Base-by-base conservation (phyloP, 768 basidiomycete genomes). In the Tulasnella sp. region DNA sequence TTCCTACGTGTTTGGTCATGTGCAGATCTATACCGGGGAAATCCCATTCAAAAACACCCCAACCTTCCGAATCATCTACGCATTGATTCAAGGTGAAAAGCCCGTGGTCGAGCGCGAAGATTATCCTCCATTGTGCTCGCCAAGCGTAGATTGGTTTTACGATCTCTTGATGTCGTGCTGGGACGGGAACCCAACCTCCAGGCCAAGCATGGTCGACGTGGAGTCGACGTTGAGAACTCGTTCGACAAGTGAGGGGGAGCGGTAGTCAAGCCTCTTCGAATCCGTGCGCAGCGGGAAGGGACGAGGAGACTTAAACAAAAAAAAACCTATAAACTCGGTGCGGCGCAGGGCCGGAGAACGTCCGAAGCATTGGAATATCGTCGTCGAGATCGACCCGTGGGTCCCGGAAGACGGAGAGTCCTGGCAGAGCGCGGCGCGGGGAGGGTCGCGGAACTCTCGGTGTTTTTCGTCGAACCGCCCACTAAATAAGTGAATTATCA, bases 161-260 rank as follows among this genome's bases (percentile, higher is more conserved):
- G 39, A 35, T 11, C 1, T 42, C 23, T 23, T 72, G 37, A 10
- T 23, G 0, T 26, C 29, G n/a, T 72, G 71, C 20, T 72, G 39
- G 39, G 71, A 40, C 10, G 23, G 0, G 11, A 23, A 42, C 0
- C 39, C 32, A 9, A 35, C 23, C 3, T 20, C 37, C 5, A 29
- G 71, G 37, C 71, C 71, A 32, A 26, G 39, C 29, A 72, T 72
- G 71, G 23, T n/a, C 44, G 70, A 72, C 35, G 70, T 72, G n/a
- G 70, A 70, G 69, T 32, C 69, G 26, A 70, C 5, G 5, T 40
- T 72, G n/a, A 72, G 20, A 20, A 51, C 39, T 9, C 39, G 9
- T 39, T 39, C 39, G 9, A 51, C 55, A n/a, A 57, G 11, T n/a
- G 55, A 57, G 42, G 42, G 42, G 42, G 42, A 44, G 42, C 42